Percentiles rank a stretch among this genome's conserved stretches.
Conservation (phyloP, 352 stramenopile species). For the Phytophthora ohioensis region DNA sequence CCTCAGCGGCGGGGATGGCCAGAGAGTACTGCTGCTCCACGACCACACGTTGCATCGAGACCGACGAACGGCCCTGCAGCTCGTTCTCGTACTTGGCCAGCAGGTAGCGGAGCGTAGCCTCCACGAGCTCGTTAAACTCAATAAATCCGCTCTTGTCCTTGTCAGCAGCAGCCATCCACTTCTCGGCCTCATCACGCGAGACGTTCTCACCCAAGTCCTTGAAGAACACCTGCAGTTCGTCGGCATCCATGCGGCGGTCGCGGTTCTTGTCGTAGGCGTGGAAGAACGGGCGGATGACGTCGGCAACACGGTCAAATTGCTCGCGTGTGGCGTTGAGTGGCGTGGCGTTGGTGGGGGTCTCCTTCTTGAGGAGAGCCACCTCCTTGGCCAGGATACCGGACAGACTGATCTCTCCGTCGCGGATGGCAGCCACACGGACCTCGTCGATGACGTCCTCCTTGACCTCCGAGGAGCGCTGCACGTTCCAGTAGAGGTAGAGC, state of each 20-base stretch:
- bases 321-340: conserved; percentile 59
- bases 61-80: conserved; percentile 45
- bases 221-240: conserved; percentile 94
- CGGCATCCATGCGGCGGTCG: conserved; percentile 89
- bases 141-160: conserved; percentile 92
- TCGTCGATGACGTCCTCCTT: conserved; percentile 75
- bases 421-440: conserved; percentile 76
- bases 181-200: conserved; percentile 74
- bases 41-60: conserved; percentile 66
- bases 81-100: conserved; percentile 83
- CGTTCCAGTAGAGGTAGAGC: conserved; percentile 93
- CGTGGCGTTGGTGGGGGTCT: conserved; percentile 47
- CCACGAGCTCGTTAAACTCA: conserved; percentile 96
- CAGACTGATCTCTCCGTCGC: conserved; percentile 79
- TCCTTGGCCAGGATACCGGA: conserved; percentile 83
- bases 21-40: conserved; percentile 59
- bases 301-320: conserved; percentile 84
- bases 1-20: conserved; percentile 55
- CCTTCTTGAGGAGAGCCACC: conserved; percentile 72
- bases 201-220: conserved; percentile 95
- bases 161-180: conserved; percentile 92
- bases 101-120: conserved; percentile 88
- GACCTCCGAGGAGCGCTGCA: conserved; percentile 79
- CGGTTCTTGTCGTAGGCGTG: conserved; percentile 93
- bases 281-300: conserved; percentile 95